phyloP scores from a whole-genome alignment of 2,329 filamentous ascomycete species.

The Neopestalotiopsis clavispora region DNA sequence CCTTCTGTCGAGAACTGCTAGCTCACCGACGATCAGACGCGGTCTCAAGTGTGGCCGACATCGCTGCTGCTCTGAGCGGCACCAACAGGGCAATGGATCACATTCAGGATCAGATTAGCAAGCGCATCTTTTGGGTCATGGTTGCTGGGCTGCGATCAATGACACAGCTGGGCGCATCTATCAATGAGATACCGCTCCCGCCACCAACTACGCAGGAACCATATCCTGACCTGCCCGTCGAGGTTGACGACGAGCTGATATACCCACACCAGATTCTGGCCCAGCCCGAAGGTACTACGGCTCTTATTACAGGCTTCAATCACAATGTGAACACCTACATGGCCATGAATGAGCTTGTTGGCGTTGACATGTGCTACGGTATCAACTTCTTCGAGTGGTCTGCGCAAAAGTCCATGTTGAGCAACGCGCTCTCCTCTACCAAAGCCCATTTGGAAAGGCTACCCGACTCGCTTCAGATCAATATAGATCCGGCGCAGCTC shows the following conservation, averaged over 20 bases:
- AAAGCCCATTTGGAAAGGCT: slow-evolving; percentile 72
- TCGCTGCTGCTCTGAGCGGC: slow-evolving; percentile 43
- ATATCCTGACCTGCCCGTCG: slow-evolving; percentile 79
- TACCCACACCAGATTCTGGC: slow-evolving; percentile 71
- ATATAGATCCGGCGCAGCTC: slow-evolving; percentile 43
- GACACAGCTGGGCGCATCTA: slow-evolving; percentile 75
- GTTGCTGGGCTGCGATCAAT: slow-evolving; percentile 79
- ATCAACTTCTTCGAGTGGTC: slow-evolving; percentile 78
- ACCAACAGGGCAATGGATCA: slow-evolving; percentile 64
- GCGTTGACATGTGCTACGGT: slow-evolving; percentile 83
- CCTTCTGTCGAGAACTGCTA: slow-evolving; percentile 70
- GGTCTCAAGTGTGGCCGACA: slow-evolving; percentile 28
- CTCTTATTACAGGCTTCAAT: slow-evolving; percentile 80
- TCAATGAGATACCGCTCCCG: slow-evolving; percentile 74
- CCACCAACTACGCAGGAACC: slow-evolving; percentile 77
- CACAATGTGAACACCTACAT: slow-evolving; percentile 78
- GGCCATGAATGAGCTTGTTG: slow-evolving; percentile 78
- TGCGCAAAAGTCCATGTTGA: slow-evolving; percentile 75
- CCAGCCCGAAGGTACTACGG: slow-evolving; percentile 71
- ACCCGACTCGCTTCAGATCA: slow-evolving; percentile 71
- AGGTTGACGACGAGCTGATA: slow-evolving; percentile 85
- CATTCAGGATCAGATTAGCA: slow-evolving; percentile 74
- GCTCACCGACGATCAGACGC: slow-evolving; percentile 60
- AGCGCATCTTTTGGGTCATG: slow-evolving; percentile 84
- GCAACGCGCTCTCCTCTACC: slow-evolving; percentile 71